Evolutionary conservation across 805 yeast species (phyloP), one percentile per base, ranked within the genome.

Genomic region (Clavispora carvajalis): DNA sequence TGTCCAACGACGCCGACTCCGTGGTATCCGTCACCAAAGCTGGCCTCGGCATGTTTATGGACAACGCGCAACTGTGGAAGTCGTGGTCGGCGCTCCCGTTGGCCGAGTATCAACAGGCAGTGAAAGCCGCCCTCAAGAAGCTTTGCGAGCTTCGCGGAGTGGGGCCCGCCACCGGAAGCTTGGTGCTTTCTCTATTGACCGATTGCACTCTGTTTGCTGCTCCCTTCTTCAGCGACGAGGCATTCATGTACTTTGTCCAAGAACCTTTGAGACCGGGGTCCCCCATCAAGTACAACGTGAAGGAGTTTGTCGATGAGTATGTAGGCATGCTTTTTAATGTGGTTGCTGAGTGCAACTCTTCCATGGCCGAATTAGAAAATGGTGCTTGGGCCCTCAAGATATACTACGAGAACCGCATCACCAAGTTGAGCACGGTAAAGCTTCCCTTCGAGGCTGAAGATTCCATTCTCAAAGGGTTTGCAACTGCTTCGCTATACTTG

Each of bases 141-240:
- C 38, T 66, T 4, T 64, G 71, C 43, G 59, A 57, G 29, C 55
- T 73, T 29, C 56, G 57, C 34, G 79, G 77, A 0, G 74, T 73
- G 5, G 79, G 79, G 0, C 76, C 77, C 1, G 79, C 79, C 6
- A 73, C 76, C 5, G 74, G 70, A 3, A 68, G 75, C 33, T 57
- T 73, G 39, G 50, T 73, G 0, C 45, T 69, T 30, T 71, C 76
- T 1, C 45, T 72, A 15, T 35, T 56, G 23, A n/a, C 28, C 29
- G 43, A 53, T 21, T 45, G 59, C 21, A 45, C 52, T 22, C 17
- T 23, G 1, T 46, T 58, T 19, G 56, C 66, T 2, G 72, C 73
- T 1, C 77, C 77, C 0, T 73, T 71, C 45, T 71, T 71, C 53
- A 70, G 76, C 33, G 79, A 73, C 44, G 77, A 73, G 51, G 59